Base-by-base conservation (phyloP, 768 basidiomycete genomes). In the Boletus reticuloceps region DNA sequence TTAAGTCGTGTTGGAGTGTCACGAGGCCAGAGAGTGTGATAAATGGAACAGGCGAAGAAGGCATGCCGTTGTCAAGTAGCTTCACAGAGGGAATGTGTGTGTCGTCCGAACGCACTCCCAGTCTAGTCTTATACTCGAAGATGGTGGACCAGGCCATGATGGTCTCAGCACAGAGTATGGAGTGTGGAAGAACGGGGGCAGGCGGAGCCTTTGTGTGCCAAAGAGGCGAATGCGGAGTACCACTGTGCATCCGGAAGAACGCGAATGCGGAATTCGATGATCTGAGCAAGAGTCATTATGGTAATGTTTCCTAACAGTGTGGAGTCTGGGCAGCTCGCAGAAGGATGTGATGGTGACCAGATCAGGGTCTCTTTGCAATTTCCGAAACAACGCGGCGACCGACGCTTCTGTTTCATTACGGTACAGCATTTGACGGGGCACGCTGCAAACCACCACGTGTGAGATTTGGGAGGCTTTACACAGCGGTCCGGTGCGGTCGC, bases 1-100 rank as follows among this genome's bases (percentile, higher is more conserved):
- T 68, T 67, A 68, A 69, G 60, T 62, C 65, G 56, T 59, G 67
- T 29, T 58, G 67, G 6, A 68, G 51, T 8, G 63, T 58, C 65
- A 69, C 63, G 54, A 68, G 67, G 63, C 65, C 39, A 27, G 63
- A 64, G 57, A 54, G 51, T 51, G 59, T 58, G 42, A 67, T 62
- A 62, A 69, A 67, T 29, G 67, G 60, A 55, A 60, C 51, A 67
- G 59, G 55, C 56, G 67, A 51, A 4, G 48, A 48, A 53, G 67
- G 67, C 67, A 68, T 68, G 65, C 41, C 32, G 64, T 56, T 22
- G 54, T 47, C 42, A 27, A 53, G 56, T 42, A 55, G 55, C 17
- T 65, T 52, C 2, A 10, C 52, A 57, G 64, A 61, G 52, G 58
- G 55, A 54, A 56, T 60, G 43, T 6, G 54, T 58, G 56, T 52